These are phyloP conservation scores for Cladosporium sp. DNA, from an alignment of 2,329 filamentous ascomycete genomes.

Conservation along the genomic window DNA sequence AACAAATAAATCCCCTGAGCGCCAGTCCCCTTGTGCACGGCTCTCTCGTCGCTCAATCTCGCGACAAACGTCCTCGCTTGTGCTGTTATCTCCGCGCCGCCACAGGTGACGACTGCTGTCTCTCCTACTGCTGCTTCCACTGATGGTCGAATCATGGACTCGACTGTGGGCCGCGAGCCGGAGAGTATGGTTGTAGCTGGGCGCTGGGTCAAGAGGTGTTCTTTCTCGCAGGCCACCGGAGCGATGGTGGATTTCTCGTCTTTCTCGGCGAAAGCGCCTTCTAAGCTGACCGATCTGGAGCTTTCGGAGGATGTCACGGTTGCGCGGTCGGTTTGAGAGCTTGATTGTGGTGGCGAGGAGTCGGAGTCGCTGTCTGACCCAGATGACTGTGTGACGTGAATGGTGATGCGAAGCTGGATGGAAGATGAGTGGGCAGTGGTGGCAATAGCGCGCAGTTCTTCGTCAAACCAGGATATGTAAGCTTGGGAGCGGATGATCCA, in stretches of 20 bases:
- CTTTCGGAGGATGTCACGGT: neutral
- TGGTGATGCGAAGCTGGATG: constrained; percentile 52
- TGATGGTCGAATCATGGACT: constrained; percentile 53
- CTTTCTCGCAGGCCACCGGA: constrained; percentile 2
- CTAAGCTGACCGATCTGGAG: constrained; percentile 7
- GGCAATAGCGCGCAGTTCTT: constrained; percentile 32
- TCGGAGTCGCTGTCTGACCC: constrained; percentile 3
- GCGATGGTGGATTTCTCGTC: constrained; percentile 27
- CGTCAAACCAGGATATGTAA: constrained; percentile 28
- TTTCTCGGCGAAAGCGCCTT: constrained; percentile 18
- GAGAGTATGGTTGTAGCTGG: constrained; percentile 28
- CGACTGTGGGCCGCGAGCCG: constrained; percentile 54
- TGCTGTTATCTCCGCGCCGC: constrained; percentile 56
- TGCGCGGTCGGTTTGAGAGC: neutral
- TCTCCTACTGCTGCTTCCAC: constrained; percentile 63
- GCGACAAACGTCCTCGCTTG: constrained; percentile 58
- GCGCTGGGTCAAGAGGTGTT: constrained; percentile 32
- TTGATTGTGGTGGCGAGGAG: neutral
- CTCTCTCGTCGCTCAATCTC: constrained; percentile 62
- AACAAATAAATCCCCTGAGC: constrained; percentile 65
- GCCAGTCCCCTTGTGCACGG: constrained; percentile 66
- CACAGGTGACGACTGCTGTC: constrained; percentile 63
- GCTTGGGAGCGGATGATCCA: constrained; percentile 32
- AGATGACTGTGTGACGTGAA: constrained; percentile 52
- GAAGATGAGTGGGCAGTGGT: constrained; percentile 51